These are phyloP conservation scores for Cymodocea nodosa DNA, from an alignment of 116 monocot species.

Conservation along the genomic window DNA sequence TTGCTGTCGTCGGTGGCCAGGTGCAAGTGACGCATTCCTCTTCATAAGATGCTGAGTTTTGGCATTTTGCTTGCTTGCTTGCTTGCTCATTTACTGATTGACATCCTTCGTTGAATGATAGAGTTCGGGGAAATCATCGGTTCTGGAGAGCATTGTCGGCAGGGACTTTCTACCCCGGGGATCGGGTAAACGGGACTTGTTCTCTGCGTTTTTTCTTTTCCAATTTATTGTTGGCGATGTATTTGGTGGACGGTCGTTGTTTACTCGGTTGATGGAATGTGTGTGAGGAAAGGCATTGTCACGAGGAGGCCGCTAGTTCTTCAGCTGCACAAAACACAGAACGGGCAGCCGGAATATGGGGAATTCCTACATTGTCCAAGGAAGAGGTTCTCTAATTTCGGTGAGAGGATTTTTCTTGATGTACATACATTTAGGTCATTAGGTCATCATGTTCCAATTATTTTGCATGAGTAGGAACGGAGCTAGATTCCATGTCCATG, in stretches of 20 bases:
- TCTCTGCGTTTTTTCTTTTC: neutral
- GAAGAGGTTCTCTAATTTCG: slow-evolving; percentile 74
- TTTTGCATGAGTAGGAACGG: neutral
- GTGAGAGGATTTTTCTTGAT: slow-evolving; percentile 20
- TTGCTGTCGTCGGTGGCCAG: slow-evolving; percentile 98
- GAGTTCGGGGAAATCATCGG: slow-evolving; percentile 97
- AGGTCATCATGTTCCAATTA: neutral
- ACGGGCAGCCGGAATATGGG: slow-evolving; percentile 62
- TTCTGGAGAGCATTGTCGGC: slow-evolving; percentile 95
- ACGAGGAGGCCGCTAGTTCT: slow-evolving; percentile 91
- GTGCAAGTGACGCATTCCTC: slow-evolving; percentile 6
- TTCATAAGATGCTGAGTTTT: neutral
- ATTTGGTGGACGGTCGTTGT: neutral
- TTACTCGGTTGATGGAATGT: neutral
- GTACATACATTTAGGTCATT: neutral
- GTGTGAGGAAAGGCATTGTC: slow-evolving; percentile 55
- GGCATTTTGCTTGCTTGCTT: neutral
- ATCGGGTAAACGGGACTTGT: slow-evolving; percentile 53
- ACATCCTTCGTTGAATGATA: slow-evolving; percentile 11
- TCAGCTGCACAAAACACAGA: slow-evolving; percentile 77
- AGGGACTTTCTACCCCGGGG: slow-evolving; percentile 96
- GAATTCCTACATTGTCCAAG: slow-evolving; percentile 86
- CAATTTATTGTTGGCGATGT: neutral
- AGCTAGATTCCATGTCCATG: too few species aligned
- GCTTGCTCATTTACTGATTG: neutral